Percentiles rank a stretch among this genome's conserved stretches.
phyloP scores from a whole-genome alignment of 495 filamentous ascomycete genomes.

The Tirmania nivea region DNA sequence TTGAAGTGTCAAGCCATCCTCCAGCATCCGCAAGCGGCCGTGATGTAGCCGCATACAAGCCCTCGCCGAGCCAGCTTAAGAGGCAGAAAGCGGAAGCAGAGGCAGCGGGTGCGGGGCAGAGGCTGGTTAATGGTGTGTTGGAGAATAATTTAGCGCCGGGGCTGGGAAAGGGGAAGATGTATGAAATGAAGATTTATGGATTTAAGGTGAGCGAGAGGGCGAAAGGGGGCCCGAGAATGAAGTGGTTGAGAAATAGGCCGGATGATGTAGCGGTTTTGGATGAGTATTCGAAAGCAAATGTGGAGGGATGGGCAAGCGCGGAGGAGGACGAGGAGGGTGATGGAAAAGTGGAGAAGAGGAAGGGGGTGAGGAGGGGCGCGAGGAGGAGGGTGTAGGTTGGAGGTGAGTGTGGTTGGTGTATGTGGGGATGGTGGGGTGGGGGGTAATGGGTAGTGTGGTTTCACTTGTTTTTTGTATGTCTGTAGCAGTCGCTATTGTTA shows the following conservation, averaged over 20 bases:
- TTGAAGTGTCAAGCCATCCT: slow-evolving; percentile 37
- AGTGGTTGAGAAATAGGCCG: slow-evolving; percentile 77
- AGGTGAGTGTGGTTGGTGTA: too few species aligned
- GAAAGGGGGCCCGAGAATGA: slow-evolving; percentile 76
- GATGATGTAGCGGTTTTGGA: slow-evolving; percentile 59
- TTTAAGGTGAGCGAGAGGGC: slow-evolving; percentile 81
- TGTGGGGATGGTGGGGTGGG: too few species aligned
- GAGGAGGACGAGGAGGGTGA: slow-evolving; percentile 32
- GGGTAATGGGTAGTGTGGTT: too few species aligned
- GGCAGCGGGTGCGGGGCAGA: slow-evolving; percentile 1
- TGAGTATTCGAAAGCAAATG: slow-evolving; percentile 36
- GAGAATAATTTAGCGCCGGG: slow-evolving; percentile 70
- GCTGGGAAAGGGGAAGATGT: slow-evolving; percentile 60
- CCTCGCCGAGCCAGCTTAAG: slow-evolving; percentile 22
- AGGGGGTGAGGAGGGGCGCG: not conserved
- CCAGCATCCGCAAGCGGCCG: slow-evolving; percentile 14
- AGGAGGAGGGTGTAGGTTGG: not conserved
- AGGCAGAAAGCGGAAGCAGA: slow-evolving; percentile 23
- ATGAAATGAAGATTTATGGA: slow-evolving; percentile 90
- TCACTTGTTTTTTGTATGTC: too few species aligned
- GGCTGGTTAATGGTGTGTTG: slow-evolving; percentile 57
- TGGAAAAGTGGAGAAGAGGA: slow-evolving; percentile 3
- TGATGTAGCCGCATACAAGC: slow-evolving; percentile 21
- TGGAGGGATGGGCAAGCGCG: slow-evolving; percentile 25
- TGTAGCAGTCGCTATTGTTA: too few species aligned